A percentile compares a stretch with the other conserved stretches of the same genome.
phyloP scores from a whole-genome alignment of 768 basidiomycete genomes.

The Amanita rimosa region DNA sequence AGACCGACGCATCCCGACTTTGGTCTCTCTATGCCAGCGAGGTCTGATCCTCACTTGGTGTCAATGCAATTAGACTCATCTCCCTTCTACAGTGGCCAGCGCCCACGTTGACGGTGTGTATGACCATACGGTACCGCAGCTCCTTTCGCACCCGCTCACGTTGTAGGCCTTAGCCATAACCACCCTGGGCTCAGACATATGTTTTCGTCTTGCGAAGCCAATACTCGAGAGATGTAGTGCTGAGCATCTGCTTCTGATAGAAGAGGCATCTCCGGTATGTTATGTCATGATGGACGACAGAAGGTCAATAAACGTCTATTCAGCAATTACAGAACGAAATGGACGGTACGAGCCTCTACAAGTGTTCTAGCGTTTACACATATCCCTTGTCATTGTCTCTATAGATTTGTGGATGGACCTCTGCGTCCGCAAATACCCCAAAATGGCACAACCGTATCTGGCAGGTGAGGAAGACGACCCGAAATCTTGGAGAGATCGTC shows the following conservation, averaged over 20 bases:
- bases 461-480: slow-evolving; percentile 30
- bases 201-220: slow-evolving; percentile 57
- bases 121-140: not conserved
- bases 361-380: not conserved
- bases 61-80: not conserved
- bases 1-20: slow-evolving; percentile 40
- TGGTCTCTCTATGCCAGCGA: slow-evolving; percentile 64
- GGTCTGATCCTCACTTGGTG: slow-evolving; percentile 29
- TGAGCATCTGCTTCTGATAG: slow-evolving; percentile 59
- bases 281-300: not conserved
- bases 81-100: slow-evolving; percentile 34
- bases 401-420: slow-evolving; percentile 58
- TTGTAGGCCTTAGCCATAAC: slow-evolving; percentile 38
- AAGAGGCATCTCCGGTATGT: slow-evolving; percentile 61
- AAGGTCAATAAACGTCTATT: not conserved
- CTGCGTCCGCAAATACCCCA: slow-evolving; percentile 50
- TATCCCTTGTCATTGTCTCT: slow-evolving; percentile 5
- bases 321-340: slow-evolving; percentile 48
- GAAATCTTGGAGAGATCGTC: slow-evolving; percentile 59
- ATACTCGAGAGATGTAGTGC: slow-evolving; percentile 64
- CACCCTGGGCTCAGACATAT: slow-evolving; percentile 51
- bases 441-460: slow-evolving; percentile 36
- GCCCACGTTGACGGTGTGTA: slow-evolving; percentile 51
- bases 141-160: slow-evolving; percentile 4
- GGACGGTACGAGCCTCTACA: slow-evolving; percentile 27